Percentiles rank a stretch among this genome's conserved stretches.
Evolutionary conservation across 108 stramenopile species (phyloP).

Genomic region (Nitzschia palea): DNA sequence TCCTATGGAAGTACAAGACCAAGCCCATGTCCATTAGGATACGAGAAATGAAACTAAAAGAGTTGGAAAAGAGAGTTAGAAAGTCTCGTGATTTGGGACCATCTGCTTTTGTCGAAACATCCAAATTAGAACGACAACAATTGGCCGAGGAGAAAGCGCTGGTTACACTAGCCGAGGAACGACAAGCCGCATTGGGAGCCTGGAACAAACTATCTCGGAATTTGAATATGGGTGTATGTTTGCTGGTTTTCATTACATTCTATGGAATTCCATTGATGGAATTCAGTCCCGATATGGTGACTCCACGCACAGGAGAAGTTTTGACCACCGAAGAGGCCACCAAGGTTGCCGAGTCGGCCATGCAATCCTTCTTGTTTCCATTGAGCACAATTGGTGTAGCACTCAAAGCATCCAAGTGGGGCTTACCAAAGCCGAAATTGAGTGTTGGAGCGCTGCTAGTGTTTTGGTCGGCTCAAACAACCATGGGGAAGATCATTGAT

Average conservation of each 20-base stretch:
- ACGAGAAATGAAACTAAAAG: slow-evolving; percentile 43
- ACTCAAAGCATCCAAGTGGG: slow-evolving; percentile 57
- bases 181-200: slow-evolving; percentile 31
- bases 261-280: slow-evolving; percentile 74
- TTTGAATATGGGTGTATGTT: slow-evolving; percentile 30
- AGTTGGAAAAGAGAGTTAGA: slow-evolving; percentile 52
- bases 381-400: slow-evolving; percentile 67
- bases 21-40: slow-evolving; percentile 46
- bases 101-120: slow-evolving; percentile 79
- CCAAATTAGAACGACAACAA: slow-evolving; percentile 76
- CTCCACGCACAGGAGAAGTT: slow-evolving; percentile 21
- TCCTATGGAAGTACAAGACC: slow-evolving; percentile 35
- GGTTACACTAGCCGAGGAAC: slow-evolving; percentile 26
- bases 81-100: slow-evolving; percentile 63
- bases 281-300: slow-evolving; percentile 25
- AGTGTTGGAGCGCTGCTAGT: slow-evolving; percentile 74
- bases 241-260: slow-evolving; percentile 52
- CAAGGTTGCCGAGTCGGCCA: slow-evolving; percentile 39
- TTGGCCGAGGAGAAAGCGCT: slow-evolving; percentile 68
- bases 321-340: slow-evolving; percentile 35
- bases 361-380: slow-evolving; percentile 68
- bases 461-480: slow-evolving; percentile 71
- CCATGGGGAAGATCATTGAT: slow-evolving; percentile 59
- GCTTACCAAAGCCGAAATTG: slow-evolving; percentile 38
- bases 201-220: slow-evolving; percentile 41